Conservation (phyloP, 2,329 filamentous ascomycete species). For the Epichloe uncinata region DNA sequence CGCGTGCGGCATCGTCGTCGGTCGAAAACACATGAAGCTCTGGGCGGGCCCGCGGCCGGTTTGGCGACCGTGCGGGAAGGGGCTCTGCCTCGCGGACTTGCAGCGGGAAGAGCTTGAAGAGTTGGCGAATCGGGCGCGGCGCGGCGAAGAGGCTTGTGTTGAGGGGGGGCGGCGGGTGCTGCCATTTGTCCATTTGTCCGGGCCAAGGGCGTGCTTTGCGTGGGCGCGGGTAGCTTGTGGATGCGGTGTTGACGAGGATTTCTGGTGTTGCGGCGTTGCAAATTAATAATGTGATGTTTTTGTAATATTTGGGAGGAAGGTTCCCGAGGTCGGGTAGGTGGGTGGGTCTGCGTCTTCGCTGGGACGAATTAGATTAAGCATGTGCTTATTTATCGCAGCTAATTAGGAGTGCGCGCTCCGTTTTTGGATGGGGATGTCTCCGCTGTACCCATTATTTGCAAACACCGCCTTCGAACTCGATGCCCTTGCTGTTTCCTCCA, state of each 20-base stretch:
- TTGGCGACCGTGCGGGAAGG: slow-evolving; percentile 48
- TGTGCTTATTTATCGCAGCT: too few species aligned
- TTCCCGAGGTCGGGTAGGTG: too few species aligned
- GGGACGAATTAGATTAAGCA: background rate
- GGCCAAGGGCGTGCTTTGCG: too few species aligned
- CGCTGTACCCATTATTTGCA: too few species aligned
- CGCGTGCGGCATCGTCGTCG: slow-evolving; percentile 43
- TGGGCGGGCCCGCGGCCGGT: slow-evolving; percentile 28
- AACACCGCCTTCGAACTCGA: too few species aligned
- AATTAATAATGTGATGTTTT: too few species aligned
- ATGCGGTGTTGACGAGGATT: too few species aligned
- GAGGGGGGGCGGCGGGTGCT: slow-evolving; percentile 7
- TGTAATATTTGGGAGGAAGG: too few species aligned
- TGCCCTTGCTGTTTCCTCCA: too few species aligned
- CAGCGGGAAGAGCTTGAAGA: slow-evolving; percentile 80
- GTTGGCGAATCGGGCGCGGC: slow-evolving; percentile 61
- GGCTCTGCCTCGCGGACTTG: slow-evolving; percentile 60
- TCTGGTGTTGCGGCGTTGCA: background rate
- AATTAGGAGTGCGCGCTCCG: too few species aligned
- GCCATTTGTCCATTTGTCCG: background rate
- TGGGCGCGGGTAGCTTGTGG: too few species aligned
- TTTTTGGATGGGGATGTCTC: too few species aligned
- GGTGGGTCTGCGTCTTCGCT: background rate
- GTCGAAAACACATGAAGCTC: slow-evolving; percentile 68
- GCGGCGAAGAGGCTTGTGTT: slow-evolving; percentile 36